Evolutionary conservation across 2,329 filamentous ascomycete species (phyloP), one percentile per base, ranked within the genome.

Genomic region (Trichoderma harzianum): DNA sequence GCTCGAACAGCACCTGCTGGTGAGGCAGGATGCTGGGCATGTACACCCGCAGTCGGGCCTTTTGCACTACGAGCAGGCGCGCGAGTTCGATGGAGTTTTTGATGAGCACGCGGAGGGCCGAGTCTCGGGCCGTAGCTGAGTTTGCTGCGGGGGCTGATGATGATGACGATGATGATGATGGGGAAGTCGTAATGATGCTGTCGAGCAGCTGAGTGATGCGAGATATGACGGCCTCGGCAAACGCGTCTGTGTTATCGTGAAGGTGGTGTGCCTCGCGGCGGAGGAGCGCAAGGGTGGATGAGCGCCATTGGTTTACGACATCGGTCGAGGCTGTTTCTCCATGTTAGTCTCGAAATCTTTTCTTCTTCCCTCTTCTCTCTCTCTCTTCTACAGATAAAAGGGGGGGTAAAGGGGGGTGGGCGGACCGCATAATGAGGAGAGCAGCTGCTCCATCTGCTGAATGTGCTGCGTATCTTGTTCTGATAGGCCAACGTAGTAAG

Each of bases 271-370:
- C 83, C 72, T 88, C 87, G 75, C 87, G 88, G 69, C 85, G 85
- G 65, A 92, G 79, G 57, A 90, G 83, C 30, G 87, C 84, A 53
- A 92, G 83, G 2, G 90, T 92, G n/a, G 85, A 83, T 7, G 90
- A 88, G 51, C 90, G 88, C 90, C 90, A 92, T 77, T 90, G 87
- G 77, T 91, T 91, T 73, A 90, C 84, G 34, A 86, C 82, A 73
- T 88, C 86, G 60, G 83, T 81, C 6, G 86, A 84, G 63, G 82
- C 83, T 81, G 79, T 77, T 79, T 11, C 26, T 61, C 14, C 34
- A 32, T 28, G 14, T 70, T 63, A 70, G 67, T 39, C 24, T n/a
- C 1, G 10, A 32, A 32, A 32, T 39, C 36, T 39, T 11, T 24
- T 36, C 16, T 47, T 11, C 39, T 65, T 14, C 26, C 10, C 5